These are phyloP conservation scores for Liquidambar formosana DNA, from an alignment of 164 flowering plant species.

Conservation along the genomic window DNA sequence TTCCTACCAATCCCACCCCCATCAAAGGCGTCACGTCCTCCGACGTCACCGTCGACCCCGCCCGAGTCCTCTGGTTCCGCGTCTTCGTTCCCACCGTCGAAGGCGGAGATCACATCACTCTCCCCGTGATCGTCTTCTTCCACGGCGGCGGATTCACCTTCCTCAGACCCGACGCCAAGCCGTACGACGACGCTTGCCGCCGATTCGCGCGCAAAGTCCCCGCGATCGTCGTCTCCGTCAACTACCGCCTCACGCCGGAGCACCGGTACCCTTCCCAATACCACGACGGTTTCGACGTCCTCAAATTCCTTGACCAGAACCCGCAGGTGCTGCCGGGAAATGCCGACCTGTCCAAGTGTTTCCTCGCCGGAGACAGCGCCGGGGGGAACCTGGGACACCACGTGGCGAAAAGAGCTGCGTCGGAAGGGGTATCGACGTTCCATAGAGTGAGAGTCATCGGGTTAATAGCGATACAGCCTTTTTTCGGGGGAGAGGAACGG, in stretches of 20 bases:
- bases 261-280: conserved; percentile 37
- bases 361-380: conserved; percentile 64
- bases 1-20: conserved; percentile 24
- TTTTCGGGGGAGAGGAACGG: conserved; percentile 56
- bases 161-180: conserved; percentile 22
- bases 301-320: conserved; percentile 31
- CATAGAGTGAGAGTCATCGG: conserved; percentile 16
- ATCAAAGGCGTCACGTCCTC: conserved; percentile 29
- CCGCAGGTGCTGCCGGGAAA: conserved; percentile 12
- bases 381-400: conserved; percentile 72
- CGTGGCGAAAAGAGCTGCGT: conserved; percentile 31
- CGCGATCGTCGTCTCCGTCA: conserved; percentile 43
- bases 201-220: conserved; percentile 26
- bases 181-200: conserved; percentile 43
- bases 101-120: background rate
- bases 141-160: conserved; percentile 56
- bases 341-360: conserved; percentile 32
- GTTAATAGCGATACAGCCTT: conserved; percentile 41
- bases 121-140: conserved; percentile 50
- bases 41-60: conserved; percentile 40
- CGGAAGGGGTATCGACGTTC: conserved; percentile 3
- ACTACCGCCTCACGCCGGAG: conserved; percentile 52
- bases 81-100: conserved; percentile 35
- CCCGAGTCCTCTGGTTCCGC: conserved; percentile 62
- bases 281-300: conserved; percentile 44